These are phyloP conservation scores for Monosporascus sp. DNA, from an alignment of 2,329 filamentous ascomycete genomes.

Conservation along the genomic window DNA sequence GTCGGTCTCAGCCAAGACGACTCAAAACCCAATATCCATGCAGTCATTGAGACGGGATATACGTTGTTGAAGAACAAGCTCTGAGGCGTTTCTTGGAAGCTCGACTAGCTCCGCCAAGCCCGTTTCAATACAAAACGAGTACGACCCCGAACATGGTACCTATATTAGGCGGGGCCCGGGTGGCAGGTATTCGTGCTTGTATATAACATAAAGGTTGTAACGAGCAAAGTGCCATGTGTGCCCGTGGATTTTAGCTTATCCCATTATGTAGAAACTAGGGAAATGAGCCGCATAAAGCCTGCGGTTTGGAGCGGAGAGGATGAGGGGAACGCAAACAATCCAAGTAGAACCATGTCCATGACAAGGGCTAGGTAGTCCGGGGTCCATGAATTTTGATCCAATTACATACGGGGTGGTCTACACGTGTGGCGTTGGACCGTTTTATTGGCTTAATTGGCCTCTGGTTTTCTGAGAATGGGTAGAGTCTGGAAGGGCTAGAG, in stretches of 20 bases:
- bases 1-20: neutral
- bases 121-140: no score
- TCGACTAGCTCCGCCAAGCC: no score
- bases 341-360: neutral
- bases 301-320: neutral
- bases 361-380: neutral
- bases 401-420: neutral
- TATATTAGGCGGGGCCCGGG: no score
- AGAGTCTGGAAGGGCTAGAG: neutral
- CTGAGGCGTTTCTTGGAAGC: no score
- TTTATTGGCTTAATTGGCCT: neutral
- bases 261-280: neutral
- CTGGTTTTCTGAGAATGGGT: neutral
- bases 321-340: neutral
- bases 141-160: no score
- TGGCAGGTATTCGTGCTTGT: no score
- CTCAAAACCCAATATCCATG: neutral
- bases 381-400: neutral
- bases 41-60: neutral
- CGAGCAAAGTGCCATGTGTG: neutral
- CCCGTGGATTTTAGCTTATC: neutral
- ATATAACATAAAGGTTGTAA: neutral
- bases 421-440: neutral
- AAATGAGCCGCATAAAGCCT: neutral
- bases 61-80: no score